phyloP scores from a whole-genome alignment of 768 basidiomycete species.

The Sistotremastrum niveocremeum region DNA sequence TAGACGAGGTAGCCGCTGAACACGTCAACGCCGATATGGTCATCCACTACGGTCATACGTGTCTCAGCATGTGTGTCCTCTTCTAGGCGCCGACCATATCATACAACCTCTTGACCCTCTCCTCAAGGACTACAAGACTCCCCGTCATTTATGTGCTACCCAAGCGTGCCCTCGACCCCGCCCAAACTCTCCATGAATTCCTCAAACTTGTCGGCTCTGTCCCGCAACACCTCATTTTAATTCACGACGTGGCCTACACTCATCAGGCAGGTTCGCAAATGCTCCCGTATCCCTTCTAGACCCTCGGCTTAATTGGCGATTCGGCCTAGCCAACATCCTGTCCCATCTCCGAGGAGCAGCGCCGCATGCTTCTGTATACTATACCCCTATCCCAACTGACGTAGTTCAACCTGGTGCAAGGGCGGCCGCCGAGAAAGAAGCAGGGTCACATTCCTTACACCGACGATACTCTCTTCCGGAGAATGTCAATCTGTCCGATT shows the following conservation, averaged over 20 bases:
- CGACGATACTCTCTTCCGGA: conserved; percentile 2
- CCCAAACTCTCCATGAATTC: conserved; percentile 24
- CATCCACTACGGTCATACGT: conserved; percentile 94
- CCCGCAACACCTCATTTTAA: conserved; percentile 34
- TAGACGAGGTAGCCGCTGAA: conserved; percentile 90
- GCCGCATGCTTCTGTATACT: conserved; percentile 20
- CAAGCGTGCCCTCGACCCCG: conserved; percentile 47
- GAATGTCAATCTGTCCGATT: conserved; percentile 11
- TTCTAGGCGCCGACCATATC: background rate
- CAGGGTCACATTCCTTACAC: background rate
- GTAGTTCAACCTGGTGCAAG: too few relatives aligned
- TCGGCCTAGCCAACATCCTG: conserved; percentile 21
- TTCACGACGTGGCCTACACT: conserved; percentile 68
- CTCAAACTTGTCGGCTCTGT: conserved; percentile 12
- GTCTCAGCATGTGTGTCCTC: conserved; percentile 70
- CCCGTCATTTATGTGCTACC: conserved; percentile 90
- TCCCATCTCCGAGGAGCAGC: conserved; percentile 15
- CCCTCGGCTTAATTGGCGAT: background rate
- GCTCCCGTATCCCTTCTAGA: background rate
- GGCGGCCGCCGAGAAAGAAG: background rate
- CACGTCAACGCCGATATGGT: conserved; percentile 86
- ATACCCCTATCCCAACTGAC: conserved; percentile 17
- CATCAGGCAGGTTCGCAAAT: conserved; percentile 42
- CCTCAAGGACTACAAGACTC: conserved; percentile 61
- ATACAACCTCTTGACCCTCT: conserved; percentile 1